Evolutionary conservation across 768 basidiomycete genomes (phyloP), one percentile per base, ranked within the genome.

Genomic region (Leucogyrophana mollusca): DNA sequence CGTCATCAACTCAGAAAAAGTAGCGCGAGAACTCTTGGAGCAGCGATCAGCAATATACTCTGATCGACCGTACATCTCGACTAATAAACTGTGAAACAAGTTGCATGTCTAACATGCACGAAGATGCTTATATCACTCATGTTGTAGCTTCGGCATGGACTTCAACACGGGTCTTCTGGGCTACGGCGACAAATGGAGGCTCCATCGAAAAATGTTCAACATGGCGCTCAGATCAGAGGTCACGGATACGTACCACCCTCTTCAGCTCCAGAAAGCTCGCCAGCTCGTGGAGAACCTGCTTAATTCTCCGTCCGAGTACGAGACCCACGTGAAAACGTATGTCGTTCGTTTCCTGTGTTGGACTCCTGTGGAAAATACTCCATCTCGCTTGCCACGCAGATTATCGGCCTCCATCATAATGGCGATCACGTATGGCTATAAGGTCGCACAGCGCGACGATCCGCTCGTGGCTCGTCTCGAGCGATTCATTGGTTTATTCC

Each of bases 101-200:
- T 30, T 9, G 0, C 52, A 16, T 7, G 16, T 27, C 5, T 3
- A 22, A n/a, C n/a, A n/a, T n/a, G n/a, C n/a, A n/a, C n/a, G n/a
- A n/a, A n/a, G n/a, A n/a, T n/a, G n/a, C n/a, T n/a, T 11, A 33
- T 2, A 16, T 20, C 13, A 3, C 18, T 6, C 0, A 2, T 14
- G n/a, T 9, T 30, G 10, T 43, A 65, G 63, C 21, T 58, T 66
- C 38, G 64, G 63, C n/a, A 51, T 66, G 51, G 53, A 65, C 35
- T 69, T 69, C 32, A 55, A 49, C 41, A 57, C 60, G 24, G 55
- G 46, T 1, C 46, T 66, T 33, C 47, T 69, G 25, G 56, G 53
- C 9, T 68, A 68, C n/a, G 64, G 66, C 17, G 39, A 47, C 39
- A 16, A 18, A 22, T 68, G 64, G 68, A 53, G 56, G 24, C 52